phyloP scores from a whole-genome alignment of 2,329 filamentous ascomycete genomes.

The Fusarium luffae region DNA sequence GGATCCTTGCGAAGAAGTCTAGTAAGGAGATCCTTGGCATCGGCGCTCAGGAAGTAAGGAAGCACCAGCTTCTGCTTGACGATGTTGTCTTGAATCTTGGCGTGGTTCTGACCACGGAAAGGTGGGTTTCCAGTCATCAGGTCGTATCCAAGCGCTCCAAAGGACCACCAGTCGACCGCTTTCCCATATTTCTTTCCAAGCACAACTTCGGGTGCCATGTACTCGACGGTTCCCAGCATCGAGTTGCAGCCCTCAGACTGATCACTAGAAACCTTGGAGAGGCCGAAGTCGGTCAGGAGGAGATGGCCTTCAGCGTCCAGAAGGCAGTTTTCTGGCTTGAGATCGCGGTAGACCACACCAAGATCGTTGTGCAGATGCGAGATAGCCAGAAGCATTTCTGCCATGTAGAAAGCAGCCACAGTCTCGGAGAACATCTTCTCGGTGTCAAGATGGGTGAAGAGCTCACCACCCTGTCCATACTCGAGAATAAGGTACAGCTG shows the following conservation, averaged over 20 bases:
- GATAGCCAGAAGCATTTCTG: slow-evolving; percentile 93
- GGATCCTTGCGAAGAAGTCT: slow-evolving; percentile 93
- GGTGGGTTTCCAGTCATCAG: slow-evolving; percentile 92
- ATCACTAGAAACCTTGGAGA: slow-evolving; percentile 92
- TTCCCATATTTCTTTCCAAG: slow-evolving; percentile 90
- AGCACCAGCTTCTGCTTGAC: slow-evolving; percentile 89
- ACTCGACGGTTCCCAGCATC: slow-evolving; percentile 93
- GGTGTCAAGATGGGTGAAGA: slow-evolving; percentile 93
- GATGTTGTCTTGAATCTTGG: slow-evolving; percentile 96
- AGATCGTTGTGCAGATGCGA: slow-evolving; percentile 92
- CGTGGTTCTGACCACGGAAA: slow-evolving; percentile 89
- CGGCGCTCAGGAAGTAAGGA: slow-evolving; percentile 89
- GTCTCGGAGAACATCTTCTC: slow-evolving; percentile 96
- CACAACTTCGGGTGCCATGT: slow-evolving; percentile 98
- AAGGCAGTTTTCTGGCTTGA: slow-evolving; percentile 98
- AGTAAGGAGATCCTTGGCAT: slow-evolving; percentile 93
- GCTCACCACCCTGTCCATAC: slow-evolving; percentile 95
- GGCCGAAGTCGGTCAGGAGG: slow-evolving; percentile 93
- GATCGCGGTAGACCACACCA: slow-evolving; percentile 94
- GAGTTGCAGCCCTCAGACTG: slow-evolving; percentile 77
- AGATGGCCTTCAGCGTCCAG: slow-evolving; percentile 92
- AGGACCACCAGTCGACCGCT: slow-evolving; percentile 98
- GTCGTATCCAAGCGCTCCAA: slow-evolving; percentile 92
- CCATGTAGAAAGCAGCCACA: slow-evolving; percentile 96
- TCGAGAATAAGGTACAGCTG: slow-evolving; percentile 98